phyloP scores from a whole-genome alignment of 179 eudicot species.

The Drosera spatulata region DNA sequence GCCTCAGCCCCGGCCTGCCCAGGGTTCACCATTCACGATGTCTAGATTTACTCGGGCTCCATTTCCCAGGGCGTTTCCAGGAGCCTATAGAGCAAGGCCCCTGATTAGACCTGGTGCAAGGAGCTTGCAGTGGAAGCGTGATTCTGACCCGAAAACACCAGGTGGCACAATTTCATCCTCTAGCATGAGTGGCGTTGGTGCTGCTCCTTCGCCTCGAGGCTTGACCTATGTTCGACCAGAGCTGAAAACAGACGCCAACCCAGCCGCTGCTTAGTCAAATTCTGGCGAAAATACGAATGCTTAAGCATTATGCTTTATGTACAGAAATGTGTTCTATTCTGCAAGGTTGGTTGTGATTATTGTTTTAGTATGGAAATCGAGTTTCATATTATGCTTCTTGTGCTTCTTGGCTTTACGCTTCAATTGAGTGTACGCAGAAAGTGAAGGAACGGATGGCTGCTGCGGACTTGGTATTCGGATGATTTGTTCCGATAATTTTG shows the following conservation, averaged over 20 bases:
- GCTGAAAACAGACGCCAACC: slow-evolving; percentile 35
- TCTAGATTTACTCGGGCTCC: slow-evolving; percentile 53
- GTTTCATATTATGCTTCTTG: no score
- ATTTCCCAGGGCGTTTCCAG: slow-evolving; percentile 49
- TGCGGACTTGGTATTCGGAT: no score
- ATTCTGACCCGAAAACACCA: slow-evolving; percentile 14
- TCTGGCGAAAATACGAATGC: no score
- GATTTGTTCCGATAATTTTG: no score
- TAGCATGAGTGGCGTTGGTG: slow-evolving; percentile 8
- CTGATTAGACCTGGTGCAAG: slow-evolving; percentile 61
- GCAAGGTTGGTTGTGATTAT: no score
- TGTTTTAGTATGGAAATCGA: no score
- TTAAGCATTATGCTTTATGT: no score
- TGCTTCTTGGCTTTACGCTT: no score
- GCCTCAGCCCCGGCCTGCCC: slow-evolving; percentile 54
- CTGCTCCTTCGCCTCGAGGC: slow-evolving; percentile 38
- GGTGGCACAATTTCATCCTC: slow-evolving; percentile 6
- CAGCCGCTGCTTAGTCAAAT: slow-evolving; percentile 12
- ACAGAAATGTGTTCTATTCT: no score
- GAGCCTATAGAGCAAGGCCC: slow-evolving; percentile 39
- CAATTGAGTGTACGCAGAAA: no score
- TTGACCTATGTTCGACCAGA: slow-evolving; percentile 76
- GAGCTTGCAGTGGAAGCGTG: slow-evolving; percentile 98
- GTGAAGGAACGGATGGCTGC: no score
- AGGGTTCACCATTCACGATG: slow-evolving; percentile 45